These are phyloP conservation scores for Reutealis trisperma DNA, from an alignment of 345 rosid genomes.

Conservation along the genomic window DNA sequence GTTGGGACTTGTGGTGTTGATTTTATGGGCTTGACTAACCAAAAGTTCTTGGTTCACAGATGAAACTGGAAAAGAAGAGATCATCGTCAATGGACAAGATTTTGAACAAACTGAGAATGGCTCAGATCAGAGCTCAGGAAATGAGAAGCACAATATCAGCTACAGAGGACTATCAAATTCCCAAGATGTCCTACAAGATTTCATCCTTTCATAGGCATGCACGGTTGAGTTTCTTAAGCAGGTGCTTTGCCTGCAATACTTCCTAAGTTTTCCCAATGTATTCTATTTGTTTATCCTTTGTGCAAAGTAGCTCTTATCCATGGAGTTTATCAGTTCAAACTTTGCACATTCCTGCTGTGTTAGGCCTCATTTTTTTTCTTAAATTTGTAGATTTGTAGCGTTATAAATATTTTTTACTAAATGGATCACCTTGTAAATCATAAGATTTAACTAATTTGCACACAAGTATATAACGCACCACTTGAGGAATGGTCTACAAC, in stretches of 20 bases:
- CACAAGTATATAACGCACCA: not conserved
- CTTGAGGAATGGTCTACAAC: too few species aligned
- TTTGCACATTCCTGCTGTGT: not conserved
- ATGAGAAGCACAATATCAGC: constrained; percentile 64
- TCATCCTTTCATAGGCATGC: constrained; percentile 39
- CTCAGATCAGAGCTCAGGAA: constrained; percentile 67
- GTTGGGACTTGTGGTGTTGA: not conserved
- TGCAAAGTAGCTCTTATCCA: not conserved
- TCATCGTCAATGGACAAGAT: constrained; percentile 83
- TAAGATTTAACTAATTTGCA: not conserved
- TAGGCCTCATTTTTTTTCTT: not conserved
- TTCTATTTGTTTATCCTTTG: constrained; percentile 2
- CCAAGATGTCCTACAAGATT: constrained; percentile 39
- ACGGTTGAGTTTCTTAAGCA: constrained; percentile 37
- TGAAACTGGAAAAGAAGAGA: constrained; percentile 89
- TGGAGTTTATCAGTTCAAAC: not conserved
- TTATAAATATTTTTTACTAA: not conserved
- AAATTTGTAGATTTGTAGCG: not conserved
- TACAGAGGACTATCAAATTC: constrained; percentile 31
- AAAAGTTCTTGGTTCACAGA: constrained; percentile 37
- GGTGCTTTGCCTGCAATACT: constrained; percentile 58
- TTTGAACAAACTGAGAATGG: constrained; percentile 60
- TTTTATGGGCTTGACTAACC: not conserved
- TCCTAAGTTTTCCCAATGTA: constrained; percentile 10
- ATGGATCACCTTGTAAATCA: constrained; percentile 5